Conservation (phyloP, 257 asterid species). For the Leptodermis oblonga region DNA sequence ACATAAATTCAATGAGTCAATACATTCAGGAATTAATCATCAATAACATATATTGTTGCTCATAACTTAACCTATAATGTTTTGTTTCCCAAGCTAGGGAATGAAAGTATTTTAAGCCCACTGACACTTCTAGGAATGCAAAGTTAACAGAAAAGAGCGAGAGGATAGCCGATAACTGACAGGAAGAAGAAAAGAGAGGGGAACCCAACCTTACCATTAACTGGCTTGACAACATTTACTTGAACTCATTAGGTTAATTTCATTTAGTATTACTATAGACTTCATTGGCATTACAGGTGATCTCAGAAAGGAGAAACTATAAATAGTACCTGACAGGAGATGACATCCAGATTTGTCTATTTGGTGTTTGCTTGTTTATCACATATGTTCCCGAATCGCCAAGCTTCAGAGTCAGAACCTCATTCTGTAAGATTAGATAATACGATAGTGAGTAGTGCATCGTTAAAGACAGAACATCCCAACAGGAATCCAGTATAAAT, state of each 20-base stretch:
- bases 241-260: no score
- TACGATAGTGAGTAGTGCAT: conserved; percentile 11
- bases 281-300: neutral
- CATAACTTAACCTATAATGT: neutral
- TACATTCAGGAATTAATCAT: neutral
- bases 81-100: neutral
- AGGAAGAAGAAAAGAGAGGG: neutral
- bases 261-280: no score
- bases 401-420: conserved; percentile 85
- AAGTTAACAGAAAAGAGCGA: neutral
- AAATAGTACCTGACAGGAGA: conserved; percentile 80
- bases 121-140: neutral
- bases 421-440: conserved; percentile 50
- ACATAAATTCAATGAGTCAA: neutral
- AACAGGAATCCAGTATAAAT: neutral
- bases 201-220: neutral
- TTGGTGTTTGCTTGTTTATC: conserved; percentile 90
- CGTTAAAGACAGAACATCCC: neutral
- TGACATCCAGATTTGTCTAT: conserved; percentile 95
- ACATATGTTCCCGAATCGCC: conserved; percentile 88
- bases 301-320: neutral
- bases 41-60: neutral
- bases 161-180: neutral
- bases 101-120: neutral
- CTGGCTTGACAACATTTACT: neutral